A percentile compares a stretch with the other conserved stretches of the same genome.
These are phyloP conservation scores for Aspergillus brunneoviolaceus DNA, from an alignment of 2,329 filamentous ascomycete genomes.

Conservation along the genomic window DNA sequence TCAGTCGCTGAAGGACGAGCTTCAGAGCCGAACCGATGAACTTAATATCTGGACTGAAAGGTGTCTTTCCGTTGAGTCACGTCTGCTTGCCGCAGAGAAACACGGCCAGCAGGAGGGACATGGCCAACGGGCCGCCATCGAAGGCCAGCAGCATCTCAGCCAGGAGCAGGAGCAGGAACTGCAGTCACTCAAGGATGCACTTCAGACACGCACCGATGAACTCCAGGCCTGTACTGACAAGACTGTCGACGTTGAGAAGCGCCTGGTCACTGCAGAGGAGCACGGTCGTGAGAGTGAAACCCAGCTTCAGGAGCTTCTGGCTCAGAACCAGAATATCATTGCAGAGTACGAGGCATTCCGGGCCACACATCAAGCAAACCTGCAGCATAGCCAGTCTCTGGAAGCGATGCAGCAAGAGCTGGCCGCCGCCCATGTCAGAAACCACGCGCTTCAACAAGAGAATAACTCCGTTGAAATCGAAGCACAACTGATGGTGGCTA, in stretches of 20 bases:
- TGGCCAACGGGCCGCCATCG: too few species aligned
- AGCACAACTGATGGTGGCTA: neutral
- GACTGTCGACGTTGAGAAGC: conserved; percentile 4
- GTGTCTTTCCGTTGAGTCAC: too few species aligned
- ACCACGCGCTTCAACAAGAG: conserved; percentile 3
- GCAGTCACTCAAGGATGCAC: neutral
- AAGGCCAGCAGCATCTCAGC: too few species aligned
- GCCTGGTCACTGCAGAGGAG: conserved; percentile 7
- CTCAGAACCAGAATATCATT: conserved; percentile 3
- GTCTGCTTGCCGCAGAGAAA: too few species aligned
- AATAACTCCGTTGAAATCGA: neutral
- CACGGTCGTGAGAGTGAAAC: neutral
- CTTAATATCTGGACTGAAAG: too few species aligned
- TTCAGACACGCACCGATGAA: conserved; percentile 10
- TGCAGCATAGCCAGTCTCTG: neutral
- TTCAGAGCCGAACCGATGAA: too few species aligned
- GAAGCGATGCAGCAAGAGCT: conserved; percentile 7
- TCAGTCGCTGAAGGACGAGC: too few species aligned
- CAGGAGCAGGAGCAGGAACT: conserved; percentile 5
- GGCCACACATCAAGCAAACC: neutral
- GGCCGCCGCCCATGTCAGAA: neutral
- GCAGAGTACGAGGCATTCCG: neutral
- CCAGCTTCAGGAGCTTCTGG: neutral
- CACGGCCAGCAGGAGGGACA: too few species aligned
- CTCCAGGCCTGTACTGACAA: conserved; percentile 4